Percentiles rank a stretch among this genome's conserved stretches.
These are phyloP conservation scores for Microstegium vimineum DNA, from an alignment of 176 grass and related monocot genomes.

Conservation along the genomic window DNA sequence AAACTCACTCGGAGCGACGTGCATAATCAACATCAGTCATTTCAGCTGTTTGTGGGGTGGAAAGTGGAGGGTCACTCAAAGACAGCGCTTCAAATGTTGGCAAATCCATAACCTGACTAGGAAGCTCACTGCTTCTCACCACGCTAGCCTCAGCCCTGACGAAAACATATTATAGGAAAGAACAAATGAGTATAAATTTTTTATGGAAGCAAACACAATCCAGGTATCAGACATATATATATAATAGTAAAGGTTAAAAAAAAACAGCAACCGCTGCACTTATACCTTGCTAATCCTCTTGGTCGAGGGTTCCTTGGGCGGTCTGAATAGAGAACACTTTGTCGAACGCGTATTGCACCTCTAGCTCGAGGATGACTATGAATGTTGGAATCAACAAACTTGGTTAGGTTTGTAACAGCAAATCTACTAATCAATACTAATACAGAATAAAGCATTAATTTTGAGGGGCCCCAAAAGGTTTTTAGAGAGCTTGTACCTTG, in stretches of 20 bases:
- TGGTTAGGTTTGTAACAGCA: not conserved
- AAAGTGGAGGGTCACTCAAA: not conserved
- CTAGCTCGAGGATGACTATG: not conserved
- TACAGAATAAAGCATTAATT: too few species aligned
- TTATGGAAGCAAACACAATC: not conserved
- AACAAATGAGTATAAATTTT: not conserved
- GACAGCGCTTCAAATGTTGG: not conserved
- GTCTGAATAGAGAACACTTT: constrained; percentile 7
- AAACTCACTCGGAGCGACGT: too few species aligned
- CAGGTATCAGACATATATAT: not conserved
- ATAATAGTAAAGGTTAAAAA: not conserved
- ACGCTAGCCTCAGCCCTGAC: not conserved
- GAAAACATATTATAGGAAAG: not conserved
- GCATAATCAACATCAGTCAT: too few species aligned
- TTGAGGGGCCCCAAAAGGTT: too few species aligned
- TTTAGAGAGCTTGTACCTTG: too few species aligned
- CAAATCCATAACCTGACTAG: not conserved
- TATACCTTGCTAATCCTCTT: not conserved
- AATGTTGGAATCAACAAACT: not conserved
- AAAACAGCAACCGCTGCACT: too few species aligned
- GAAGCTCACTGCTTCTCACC: not conserved
- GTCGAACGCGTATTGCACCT: not conserved
- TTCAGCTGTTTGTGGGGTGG: not conserved
- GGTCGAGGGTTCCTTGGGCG: not conserved
- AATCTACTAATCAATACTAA: not conserved